These are phyloP conservation scores for Gamsiella multidivaricata DNA, from an alignment of 192 early-diverging fungal species.

Conservation along the genomic window DNA sequence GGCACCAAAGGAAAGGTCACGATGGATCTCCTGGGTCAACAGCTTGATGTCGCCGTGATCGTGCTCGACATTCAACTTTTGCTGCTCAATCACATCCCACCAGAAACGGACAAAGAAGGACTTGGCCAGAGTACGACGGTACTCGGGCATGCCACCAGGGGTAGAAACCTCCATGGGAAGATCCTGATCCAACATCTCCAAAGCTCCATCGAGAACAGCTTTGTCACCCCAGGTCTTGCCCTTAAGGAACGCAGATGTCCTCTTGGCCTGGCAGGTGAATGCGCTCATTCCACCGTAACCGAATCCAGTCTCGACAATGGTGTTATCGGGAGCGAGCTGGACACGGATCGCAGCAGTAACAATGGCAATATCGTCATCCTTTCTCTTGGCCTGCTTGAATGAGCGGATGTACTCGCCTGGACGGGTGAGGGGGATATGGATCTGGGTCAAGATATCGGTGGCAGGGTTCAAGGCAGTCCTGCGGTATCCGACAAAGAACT, in stretches of 20 bases:
- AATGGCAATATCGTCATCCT: slow-evolving; percentile 91
- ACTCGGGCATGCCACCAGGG: slow-evolving; percentile 79
- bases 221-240: slow-evolving; percentile 70
- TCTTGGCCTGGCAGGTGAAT: slow-evolving; percentile 68
- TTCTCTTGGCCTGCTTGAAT: slow-evolving; percentile 90
- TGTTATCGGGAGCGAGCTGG: slow-evolving; percentile 58
- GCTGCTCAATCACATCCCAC: slow-evolving; percentile 61
- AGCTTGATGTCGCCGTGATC: slow-evolving; percentile 46
- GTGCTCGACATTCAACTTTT: slow-evolving; percentile 28
- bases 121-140: slow-evolving; percentile 67
- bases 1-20: slow-evolving; percentile 55
- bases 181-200: slow-evolving; percentile 55
- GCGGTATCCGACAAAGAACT: slow-evolving; percentile 89
- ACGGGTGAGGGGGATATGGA: slow-evolving; percentile 73
- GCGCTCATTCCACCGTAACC: slow-evolving; percentile 86
- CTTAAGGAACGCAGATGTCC: slow-evolving; percentile 52
- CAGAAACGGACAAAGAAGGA: slow-evolving; percentile 78
- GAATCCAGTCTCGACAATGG: slow-evolving; percentile 68
- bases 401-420: slow-evolving; percentile 71
- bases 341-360: slow-evolving; percentile 81
- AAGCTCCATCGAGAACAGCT: slow-evolving; percentile 55
- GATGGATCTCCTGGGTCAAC: slow-evolving; percentile 57
- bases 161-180: slow-evolving; percentile 58
- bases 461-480: slow-evolving; percentile 72
- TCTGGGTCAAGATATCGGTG: slow-evolving; percentile 73